Evolutionary conservation across 164 flowering plant species (phyloP).

Genomic region (Chloranthus sessilifolius): DNA sequence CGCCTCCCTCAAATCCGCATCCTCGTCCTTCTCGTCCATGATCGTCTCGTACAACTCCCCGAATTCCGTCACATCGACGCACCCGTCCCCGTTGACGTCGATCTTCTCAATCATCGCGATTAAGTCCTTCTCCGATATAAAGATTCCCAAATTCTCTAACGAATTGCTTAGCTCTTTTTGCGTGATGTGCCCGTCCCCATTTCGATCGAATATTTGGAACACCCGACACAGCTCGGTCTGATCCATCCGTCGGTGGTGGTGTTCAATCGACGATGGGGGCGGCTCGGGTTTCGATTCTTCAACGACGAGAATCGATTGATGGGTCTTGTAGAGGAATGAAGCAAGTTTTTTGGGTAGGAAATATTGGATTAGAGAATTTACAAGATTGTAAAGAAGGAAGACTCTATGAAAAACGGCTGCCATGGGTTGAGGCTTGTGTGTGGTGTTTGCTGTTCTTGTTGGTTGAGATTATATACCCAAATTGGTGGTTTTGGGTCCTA

Average conservation of each 20-base stretch:
- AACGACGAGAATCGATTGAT: background rate
- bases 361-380: constrained; percentile 1
- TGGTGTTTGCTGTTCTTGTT: too few species aligned
- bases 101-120: constrained; percentile 41
- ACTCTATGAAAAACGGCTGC: background rate
- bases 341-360: constrained; percentile 3
- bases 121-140: constrained; percentile 39
- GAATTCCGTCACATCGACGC: constrained; percentile 51
- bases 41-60: constrained; percentile 34
- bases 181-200: constrained; percentile 53
- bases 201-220: constrained; percentile 50
- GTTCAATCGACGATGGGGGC: background rate
- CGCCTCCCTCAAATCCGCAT: constrained; percentile 55
- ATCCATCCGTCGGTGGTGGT: background rate
- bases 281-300: too few species aligned
- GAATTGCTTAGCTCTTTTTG: constrained; percentile 44
- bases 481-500: too few species aligned
- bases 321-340: constrained; percentile 5
- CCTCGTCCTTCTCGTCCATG: constrained; percentile 43
- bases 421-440: too few species aligned
- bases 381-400: constrained; percentile 3
- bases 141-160: constrained; percentile 43
- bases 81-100: constrained; percentile 51
- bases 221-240: constrained; percentile 37
- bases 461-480: too few species aligned